Conservation (phyloP, 805 yeast genomes). For the Priceomyces fermenticarens region DNA sequence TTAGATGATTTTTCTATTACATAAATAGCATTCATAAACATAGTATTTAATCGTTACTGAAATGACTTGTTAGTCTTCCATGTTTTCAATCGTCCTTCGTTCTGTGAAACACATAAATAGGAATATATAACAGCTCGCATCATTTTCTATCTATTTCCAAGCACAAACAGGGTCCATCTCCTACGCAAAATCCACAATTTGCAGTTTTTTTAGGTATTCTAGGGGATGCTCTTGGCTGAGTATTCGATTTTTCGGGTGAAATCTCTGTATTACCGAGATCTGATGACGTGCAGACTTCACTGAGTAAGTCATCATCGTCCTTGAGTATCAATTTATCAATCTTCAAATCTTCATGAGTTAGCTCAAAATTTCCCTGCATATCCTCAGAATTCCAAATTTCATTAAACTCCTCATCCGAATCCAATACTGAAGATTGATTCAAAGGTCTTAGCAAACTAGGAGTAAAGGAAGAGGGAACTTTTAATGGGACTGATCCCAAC, state of each 20-base stretch:
- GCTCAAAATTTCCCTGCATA: conserved; percentile 1
- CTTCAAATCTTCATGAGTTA: conserved; percentile 4
- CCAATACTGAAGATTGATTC: conserved; percentile 8
- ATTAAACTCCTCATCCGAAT: conserved; percentile 8
- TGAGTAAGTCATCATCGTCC: conserved; percentile 5
- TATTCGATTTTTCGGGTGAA: neutral
- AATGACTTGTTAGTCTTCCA: conserved; percentile 1
- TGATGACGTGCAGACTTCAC: neutral
- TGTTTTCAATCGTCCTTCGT: neutral
- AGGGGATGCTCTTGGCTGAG: too few species aligned
- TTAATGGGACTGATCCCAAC: conserved; percentile 1
- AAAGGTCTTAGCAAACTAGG: conserved; percentile 13
- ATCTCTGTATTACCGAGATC: neutral
- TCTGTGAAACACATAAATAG: neutral
- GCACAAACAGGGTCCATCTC: conserved; percentile 40
- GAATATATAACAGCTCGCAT: too few species aligned
- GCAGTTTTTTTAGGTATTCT: conserved; percentile 11
- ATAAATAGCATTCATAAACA: neutral
- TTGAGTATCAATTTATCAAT: conserved; percentile 6
- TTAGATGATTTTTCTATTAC: conserved; percentile 7
- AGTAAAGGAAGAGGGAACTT: conserved; percentile 5
- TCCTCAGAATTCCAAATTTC: conserved; percentile 5
- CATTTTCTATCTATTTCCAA: conserved; percentile 30
- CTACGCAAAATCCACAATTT: conserved; percentile 37
- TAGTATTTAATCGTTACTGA: conserved; percentile 5